Evolutionary conservation across 495 filamentous ascomycete species (phyloP), one percentile per base, ranked within the genome.

Genomic region (Lasiosphaeris hirsuta): DNA sequence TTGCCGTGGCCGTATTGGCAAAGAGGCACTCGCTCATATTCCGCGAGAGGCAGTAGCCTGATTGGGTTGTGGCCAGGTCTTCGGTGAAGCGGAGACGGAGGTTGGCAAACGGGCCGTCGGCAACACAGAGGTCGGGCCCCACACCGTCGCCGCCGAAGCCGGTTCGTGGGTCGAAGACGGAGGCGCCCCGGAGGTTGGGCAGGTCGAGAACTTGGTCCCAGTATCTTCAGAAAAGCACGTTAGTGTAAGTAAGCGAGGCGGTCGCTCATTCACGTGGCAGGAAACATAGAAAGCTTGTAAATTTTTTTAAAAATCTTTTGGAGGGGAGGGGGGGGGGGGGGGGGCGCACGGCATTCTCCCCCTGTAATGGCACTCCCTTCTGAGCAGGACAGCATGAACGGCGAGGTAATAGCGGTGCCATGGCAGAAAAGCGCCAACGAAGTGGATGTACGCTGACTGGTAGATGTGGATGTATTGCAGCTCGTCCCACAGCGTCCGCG

Each of bases 341-440:
- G 23, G 5, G 5, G 5, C 23, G 23, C 23, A 30, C 23, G 23
- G 23, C 23, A 30, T 30, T 7, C 64, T 62, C 4, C 76, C 76
- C 8, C 42, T 60, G 58, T 78, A 82, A 17, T 67, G 64, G 53
- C 80, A 82, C 49, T 75, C 72, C 2, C 23, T 30, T 5, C 68
- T 61, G 17, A 84, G 58, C 0, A 75, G 50, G 6, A 68, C 67
- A 57, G 79, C 80, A 46, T 79, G 77, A 5, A 71, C 60, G 17
- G 64, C 60, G 4, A 79, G 30, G 41, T 76, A 77, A 51, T 78
- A 78, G 46, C 79, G 69, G 59, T 83, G 79, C 70, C 76, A 82
- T 9, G 75, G 73, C n/a, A 81, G 59, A 60, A 81, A 81, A 5
- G 23, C 23, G 23, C 23, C 23, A 30, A 30, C 23, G 23, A 30